These are phyloP conservation scores for Leccinum arenicola DNA, from an alignment of 768 basidiomycete species.

Conservation along the genomic window DNA sequence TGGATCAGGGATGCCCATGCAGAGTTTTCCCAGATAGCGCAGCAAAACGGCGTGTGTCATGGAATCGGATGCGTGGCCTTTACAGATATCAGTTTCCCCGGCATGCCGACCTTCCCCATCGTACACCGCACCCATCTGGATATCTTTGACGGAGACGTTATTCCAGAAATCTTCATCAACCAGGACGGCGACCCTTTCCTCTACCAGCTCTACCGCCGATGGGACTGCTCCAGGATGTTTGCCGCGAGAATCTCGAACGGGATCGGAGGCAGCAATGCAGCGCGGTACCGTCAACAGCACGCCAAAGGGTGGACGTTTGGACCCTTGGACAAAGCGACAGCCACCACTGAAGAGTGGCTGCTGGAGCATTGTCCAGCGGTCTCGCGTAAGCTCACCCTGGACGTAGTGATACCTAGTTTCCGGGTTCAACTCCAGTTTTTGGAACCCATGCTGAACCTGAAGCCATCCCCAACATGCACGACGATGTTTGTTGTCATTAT, in stretches of 20 bases:
- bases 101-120: constrained; percentile 62
- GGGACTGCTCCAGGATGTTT: constrained; percentile 49
- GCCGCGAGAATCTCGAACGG: constrained; percentile 39
- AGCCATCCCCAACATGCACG: constrained; percentile 39
- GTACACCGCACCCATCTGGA: constrained; percentile 54
- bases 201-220: constrained; percentile 59
- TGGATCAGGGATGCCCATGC: constrained; percentile 47
- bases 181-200: constrained; percentile 60
- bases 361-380: constrained; percentile 16
- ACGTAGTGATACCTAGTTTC: constrained; percentile 56
- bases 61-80: constrained; percentile 61
- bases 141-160: constrained; percentile 47
- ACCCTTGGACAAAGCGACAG: constrained; percentile 41
- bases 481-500: constrained; percentile 59
- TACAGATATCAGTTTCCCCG: constrained; percentile 52
- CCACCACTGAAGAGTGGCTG: constrained; percentile 38
- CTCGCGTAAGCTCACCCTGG: constrained; percentile 45
- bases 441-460: constrained; percentile 42
- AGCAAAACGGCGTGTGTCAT: constrained; percentile 29
- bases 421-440: constrained; percentile 47
- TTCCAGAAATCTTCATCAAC: constrained; percentile 53
- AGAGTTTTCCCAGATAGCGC: constrained; percentile 37
- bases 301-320: constrained; percentile 48
- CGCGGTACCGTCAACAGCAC: constrained; percentile 48
- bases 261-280: constrained; percentile 43